A percentile compares a stretch with the other conserved stretches of the same genome.
These are phyloP conservation scores for Boletus vermiculosoides DNA, from an alignment of 768 basidiomycete species.

Conservation along the genomic window DNA sequence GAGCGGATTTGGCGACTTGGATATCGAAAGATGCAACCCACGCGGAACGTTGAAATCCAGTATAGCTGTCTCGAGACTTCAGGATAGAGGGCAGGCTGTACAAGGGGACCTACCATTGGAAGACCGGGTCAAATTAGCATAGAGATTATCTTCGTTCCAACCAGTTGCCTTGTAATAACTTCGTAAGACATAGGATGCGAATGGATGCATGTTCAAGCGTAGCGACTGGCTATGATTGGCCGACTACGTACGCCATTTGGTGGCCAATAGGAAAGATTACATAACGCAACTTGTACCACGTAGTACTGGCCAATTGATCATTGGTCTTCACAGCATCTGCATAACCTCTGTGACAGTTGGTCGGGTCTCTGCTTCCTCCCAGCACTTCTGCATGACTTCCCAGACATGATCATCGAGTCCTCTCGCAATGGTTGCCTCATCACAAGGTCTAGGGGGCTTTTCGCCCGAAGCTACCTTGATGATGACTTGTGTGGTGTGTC, in stretches of 20 bases:
- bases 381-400: slow-evolving; percentile 43
- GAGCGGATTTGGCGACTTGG: slow-evolving; percentile 83
- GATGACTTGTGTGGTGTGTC: slow-evolving; percentile 52
- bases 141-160: slow-evolving; percentile 97
- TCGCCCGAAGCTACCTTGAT: slow-evolving; percentile 42
- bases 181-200: slow-evolving; percentile 83
- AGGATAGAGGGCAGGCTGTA: slow-evolving; percentile 5
- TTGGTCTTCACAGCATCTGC: slow-evolving; percentile 16
- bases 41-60: slow-evolving; percentile 88
- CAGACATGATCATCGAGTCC: slow-evolving; percentile 49
- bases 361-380: slow-evolving; percentile 39
- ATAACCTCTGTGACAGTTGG: slow-evolving; percentile 42
- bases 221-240: too few relatives aligned
- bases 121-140: slow-evolving; percentile 84
- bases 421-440: slow-evolving; percentile 34
- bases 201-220: slow-evolving; percentile 65
- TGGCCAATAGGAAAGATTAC: slow-evolving; percentile 6
- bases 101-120: slow-evolving; percentile 63
- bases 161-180: slow-evolving; percentile 90
- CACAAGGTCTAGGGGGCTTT: slow-evolving; percentile 42
- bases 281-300: slow-evolving; percentile 3
- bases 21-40: slow-evolving; percentile 76
- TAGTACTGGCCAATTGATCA: too few relatives aligned
- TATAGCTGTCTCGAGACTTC: slow-evolving; percentile 53
- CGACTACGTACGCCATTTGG: too few relatives aligned